Evolutionary conservation across 345 rosid species (phyloP), one percentile per base, ranked within the genome.

Genomic region (Salix suchowensis): DNA sequence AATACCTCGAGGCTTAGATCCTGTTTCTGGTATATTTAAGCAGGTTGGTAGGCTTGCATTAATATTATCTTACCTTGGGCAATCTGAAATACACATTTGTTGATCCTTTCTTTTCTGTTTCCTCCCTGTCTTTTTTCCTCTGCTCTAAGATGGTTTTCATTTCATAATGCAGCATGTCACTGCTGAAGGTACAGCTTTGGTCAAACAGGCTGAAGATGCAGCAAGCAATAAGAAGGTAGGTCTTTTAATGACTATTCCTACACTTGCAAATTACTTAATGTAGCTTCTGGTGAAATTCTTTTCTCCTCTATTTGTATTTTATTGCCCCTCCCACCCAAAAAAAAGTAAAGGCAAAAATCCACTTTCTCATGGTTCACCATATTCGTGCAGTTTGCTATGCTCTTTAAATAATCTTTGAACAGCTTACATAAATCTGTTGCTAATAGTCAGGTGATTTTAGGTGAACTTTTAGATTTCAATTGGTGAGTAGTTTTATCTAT

Each of bases 181-280:
- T 28, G 80, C 72, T 62, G 82, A 85, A 77, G 87, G 85, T 4
- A 80, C 79, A 19, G 81, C 80, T 67, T 72, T 85, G 80, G 79
- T 87, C 24, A 76, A 76, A 65, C 90, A 71, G 66, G 83, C 84
- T 71, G 90, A 87, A 50, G 87, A 85, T 68, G 83, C 83, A 11
- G 81, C 83, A 62, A 76, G 80, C 73, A 83, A 74, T 74, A 72
- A 78, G 70, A 78, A 82, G 85, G 87, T 82, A 12, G 15, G 78
- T 60, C 6, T 8, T 42, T 32, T 68, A 23, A 18, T 54, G 21
- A 42, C 13, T 62, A 26, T 75, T 67, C 26, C 69, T 42, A 61
- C 2, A 12, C 44, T 76, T 34, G 12, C 46, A 24, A 2, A 16
- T 26, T 37, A 55, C 58, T 39, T 39, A 28, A 54, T 36, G 14